A percentile compares a stretch with the other conserved stretches of the same genome.
phyloP scores from a whole-genome alignment of 2,329 filamentous ascomycete species.

The Aspergillus fijiensis region DNA sequence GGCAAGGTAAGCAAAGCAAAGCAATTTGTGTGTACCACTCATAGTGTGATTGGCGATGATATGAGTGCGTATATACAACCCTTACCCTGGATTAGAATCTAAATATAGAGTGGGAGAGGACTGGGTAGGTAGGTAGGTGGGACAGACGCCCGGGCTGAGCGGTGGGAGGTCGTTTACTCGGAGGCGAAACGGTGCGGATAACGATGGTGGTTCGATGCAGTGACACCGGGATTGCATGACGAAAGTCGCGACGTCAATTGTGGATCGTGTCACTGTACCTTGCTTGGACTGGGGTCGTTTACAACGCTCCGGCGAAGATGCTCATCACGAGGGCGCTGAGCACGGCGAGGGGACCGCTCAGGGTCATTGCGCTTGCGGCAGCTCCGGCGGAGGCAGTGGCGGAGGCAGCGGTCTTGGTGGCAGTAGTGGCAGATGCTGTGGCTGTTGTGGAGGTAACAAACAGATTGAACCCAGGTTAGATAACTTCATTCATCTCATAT shows the following conservation, averaged over 20 bases:
- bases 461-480: conserved; percentile 12
- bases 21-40: background rate
- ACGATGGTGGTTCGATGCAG: too few relatives aligned
- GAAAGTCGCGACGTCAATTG: background rate
- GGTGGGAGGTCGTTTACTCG: too few relatives aligned
- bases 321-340: conserved; percentile 30
- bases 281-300: background rate
- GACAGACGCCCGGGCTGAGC: background rate
- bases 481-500: background rate
- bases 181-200: too few relatives aligned
- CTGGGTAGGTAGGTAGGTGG: background rate
- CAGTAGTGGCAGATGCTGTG: conserved; percentile 11
- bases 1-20: background rate
- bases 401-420: conserved; percentile 18
- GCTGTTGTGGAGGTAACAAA: background rate
- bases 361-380: conserved; percentile 21
- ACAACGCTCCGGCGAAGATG: conserved; percentile 28
- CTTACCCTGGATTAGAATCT: background rate
- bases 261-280: background rate
- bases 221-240: too few relatives aligned
- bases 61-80: background rate
- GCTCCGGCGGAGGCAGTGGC: conserved; percentile 29
- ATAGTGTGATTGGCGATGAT: background rate
- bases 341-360: conserved; percentile 20
- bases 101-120: background rate